Conservation (phyloP, 2,329 filamentous ascomycete species). For the Pseudogymnoascus sp. region DNA sequence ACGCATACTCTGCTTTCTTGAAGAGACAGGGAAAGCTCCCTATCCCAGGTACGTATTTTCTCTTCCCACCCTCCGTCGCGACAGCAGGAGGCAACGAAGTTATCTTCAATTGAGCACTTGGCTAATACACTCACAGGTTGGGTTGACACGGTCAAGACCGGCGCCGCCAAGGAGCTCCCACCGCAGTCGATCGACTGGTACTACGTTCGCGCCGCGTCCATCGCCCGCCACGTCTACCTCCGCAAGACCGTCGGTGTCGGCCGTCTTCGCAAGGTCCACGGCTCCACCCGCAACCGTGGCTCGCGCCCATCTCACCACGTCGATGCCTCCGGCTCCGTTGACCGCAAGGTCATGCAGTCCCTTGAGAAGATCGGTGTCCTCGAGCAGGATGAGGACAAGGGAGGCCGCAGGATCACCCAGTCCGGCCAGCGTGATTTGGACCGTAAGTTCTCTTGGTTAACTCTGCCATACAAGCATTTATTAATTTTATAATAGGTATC, state of each 20-base stretch:
- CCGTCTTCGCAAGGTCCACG: conserved; percentile 94
- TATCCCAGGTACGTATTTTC: conserved; percentile 63
- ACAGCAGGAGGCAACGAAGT: not conserved
- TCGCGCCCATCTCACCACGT: conserved; percentile 87
- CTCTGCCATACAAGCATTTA: not conserved
- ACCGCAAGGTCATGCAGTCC: conserved; percentile 95
- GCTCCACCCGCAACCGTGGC: conserved; percentile 94
- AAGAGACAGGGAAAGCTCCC: conserved; percentile 91
- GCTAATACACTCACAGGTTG: conserved; percentile 53
- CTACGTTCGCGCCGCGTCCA: conserved; percentile 81
- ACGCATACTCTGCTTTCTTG: conserved; percentile 78
- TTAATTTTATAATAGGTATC: conserved; percentile 43
- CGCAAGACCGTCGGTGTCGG: conserved; percentile 99
- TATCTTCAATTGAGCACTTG: not conserved
- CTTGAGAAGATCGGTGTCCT: conserved; percentile 99
- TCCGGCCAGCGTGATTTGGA: conserved; percentile 98
- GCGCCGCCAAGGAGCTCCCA: conserved; percentile 90
- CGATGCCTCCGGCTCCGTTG: conserved; percentile 87
- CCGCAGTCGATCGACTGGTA: conserved; percentile 98
- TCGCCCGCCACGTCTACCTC: conserved; percentile 98
- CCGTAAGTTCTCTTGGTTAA: conserved; percentile 41
- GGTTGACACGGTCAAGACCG: conserved; percentile 99
- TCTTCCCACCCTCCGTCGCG: not conserved
- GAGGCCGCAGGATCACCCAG: conserved; percentile 96
- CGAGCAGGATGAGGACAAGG: conserved; percentile 97